Evolutionary conservation across 2,329 filamentous ascomycete genomes (phyloP).

Genomic region (Fulvia fulva): DNA sequence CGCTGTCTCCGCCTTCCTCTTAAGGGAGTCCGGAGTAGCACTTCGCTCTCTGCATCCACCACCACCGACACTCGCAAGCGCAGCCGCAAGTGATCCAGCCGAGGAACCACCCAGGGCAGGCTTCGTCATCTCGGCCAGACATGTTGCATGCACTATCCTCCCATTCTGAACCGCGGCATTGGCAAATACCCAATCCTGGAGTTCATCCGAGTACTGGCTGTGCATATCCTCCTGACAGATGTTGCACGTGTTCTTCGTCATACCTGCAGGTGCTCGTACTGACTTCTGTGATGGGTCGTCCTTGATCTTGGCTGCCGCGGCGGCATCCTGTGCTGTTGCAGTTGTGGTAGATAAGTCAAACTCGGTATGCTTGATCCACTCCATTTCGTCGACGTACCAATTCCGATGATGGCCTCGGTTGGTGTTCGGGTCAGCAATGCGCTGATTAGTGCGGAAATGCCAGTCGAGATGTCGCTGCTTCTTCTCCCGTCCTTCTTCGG

Average conservation of each 20-base stretch:
- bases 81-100: conserved; percentile 24
- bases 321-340: conserved; percentile 38
- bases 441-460: conserved; percentile 93
- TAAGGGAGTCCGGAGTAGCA: conserved; percentile 33
- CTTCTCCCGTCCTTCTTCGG: conserved; percentile 73
- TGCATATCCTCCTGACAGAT: conserved; percentile 96
- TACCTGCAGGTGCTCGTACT: conserved; percentile 75
- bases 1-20: conserved; percentile 34
- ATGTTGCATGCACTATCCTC: conserved; percentile 84
- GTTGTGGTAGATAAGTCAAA: conserved; percentile 58
- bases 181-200: conserved; percentile 95
- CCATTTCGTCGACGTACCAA: conserved; percentile 90
- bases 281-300: conserved; percentile 63
- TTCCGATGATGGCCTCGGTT: conserved; percentile 85
- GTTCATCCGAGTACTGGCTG: conserved; percentile 85
- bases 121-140: conserved; percentile 75
- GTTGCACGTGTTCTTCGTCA: conserved; percentile 74
- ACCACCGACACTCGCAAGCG: conserved; percentile 19
- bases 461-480: conserved; percentile 95
- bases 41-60: conserved; percentile 29
- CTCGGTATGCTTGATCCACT: conserved; percentile 87
- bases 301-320: conserved; percentile 42
- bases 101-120: conserved; percentile 4
- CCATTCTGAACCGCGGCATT: conserved; percentile 76
- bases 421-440: conserved; percentile 72